These are phyloP conservation scores for Pythium periplocum DNA, from an alignment of 352 stramenopile genomes.

Conservation along the genomic window DNA sequence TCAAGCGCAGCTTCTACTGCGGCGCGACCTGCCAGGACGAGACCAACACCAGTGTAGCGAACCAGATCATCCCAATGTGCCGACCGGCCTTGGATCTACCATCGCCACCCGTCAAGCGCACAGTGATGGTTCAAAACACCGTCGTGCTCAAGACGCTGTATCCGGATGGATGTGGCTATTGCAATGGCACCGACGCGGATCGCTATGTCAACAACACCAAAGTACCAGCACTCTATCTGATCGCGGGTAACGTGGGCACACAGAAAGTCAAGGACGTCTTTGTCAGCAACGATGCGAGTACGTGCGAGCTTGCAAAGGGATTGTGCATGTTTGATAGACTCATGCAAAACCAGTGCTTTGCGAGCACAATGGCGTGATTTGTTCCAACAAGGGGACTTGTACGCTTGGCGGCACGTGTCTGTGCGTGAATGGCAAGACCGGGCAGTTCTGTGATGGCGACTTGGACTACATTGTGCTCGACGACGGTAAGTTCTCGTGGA, in stretches of 20 bases:
- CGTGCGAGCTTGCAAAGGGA: constrained; percentile 8
- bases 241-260: constrained; percentile 62
- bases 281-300: constrained; percentile 55
- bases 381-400: constrained; percentile 56
- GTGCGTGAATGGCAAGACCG: constrained; percentile 50
- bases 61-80: constrained; percentile 65
- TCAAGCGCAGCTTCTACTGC: constrained; percentile 55
- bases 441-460: constrained; percentile 49
- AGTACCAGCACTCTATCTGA: constrained; percentile 51
- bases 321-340: neutral
- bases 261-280: constrained; percentile 81
- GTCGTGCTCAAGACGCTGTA: constrained; percentile 59
- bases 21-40: constrained; percentile 41
- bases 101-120: constrained; percentile 26
- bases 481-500: constrained; percentile 18
- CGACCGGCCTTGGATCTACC: constrained; percentile 27
- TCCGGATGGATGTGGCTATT: constrained; percentile 66
- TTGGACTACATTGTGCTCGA: constrained; percentile 47
- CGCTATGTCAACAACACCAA: constrained; percentile 53
- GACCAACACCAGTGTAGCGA: constrained; percentile 31
- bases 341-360: constrained; percentile 44
- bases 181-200: constrained; percentile 25
- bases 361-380: constrained; percentile 64
- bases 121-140: constrained; percentile 34
- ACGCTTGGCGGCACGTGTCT: constrained; percentile 62